Conservation (phyloP, 2,329 filamentous ascomycete genomes). For the Fusarium musae region DNA sequence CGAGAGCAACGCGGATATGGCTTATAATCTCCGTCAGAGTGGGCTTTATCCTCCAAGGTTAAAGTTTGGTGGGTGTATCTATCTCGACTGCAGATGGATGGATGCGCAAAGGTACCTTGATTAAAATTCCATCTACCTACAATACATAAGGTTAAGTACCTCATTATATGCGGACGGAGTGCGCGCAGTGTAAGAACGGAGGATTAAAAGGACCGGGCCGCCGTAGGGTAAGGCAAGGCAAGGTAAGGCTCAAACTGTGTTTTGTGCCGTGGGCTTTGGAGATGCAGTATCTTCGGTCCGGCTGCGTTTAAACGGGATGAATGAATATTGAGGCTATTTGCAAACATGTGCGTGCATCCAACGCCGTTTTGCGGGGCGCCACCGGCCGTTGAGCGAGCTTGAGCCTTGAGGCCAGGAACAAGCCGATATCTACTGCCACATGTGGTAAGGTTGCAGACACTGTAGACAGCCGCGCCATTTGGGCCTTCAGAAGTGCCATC, state of each 20-base stretch:
- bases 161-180: neutral
- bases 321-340: slow-evolving; percentile 27
- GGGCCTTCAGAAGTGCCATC: neutral
- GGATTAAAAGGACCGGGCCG: slow-evolving; percentile 32
- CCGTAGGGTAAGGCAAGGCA: slow-evolving; percentile 1
- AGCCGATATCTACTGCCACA: slow-evolving; percentile 20
- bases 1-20: neutral
- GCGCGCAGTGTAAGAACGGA: slow-evolving; percentile 2
- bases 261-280: neutral
- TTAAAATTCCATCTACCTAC: neutral
- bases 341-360: neutral
- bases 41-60: neutral
- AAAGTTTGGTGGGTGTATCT: neutral
- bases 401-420: slow-evolving; percentile 20
- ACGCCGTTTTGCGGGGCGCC: slow-evolving; percentile 26
- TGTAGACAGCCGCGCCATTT: slow-evolving; percentile 22
- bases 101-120: neutral
- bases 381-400: slow-evolving; percentile 13
- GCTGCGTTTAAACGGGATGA: neutral
- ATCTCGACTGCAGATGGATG: neutral
- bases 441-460: slow-evolving; percentile 22
- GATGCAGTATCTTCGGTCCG: neutral
- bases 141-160: neutral
- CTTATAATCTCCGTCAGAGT: neutral
- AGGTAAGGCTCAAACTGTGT: neutral